Evolutionary conservation across 306 rosid species (phyloP).

Genomic region (Lagenaria siceraria): DNA sequence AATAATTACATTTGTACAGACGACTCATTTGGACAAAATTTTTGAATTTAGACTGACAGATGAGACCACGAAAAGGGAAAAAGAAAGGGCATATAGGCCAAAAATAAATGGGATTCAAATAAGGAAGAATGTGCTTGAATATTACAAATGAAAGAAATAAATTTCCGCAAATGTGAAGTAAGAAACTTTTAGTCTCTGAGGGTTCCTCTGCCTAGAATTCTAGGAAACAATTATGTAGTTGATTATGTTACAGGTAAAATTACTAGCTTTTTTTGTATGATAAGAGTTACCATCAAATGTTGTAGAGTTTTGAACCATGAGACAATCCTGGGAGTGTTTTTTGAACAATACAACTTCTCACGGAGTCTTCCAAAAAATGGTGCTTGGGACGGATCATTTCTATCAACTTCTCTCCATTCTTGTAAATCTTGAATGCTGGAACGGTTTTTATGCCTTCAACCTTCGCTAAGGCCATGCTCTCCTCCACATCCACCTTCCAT

Average conservation of each 20-base stretch:
- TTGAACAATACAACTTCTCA: constrained; percentile 39
- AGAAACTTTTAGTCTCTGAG: constrained; percentile 30
- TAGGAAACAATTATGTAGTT: constrained; percentile 47
- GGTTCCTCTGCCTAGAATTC: constrained; percentile 37
- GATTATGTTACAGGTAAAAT: constrained; percentile 44
- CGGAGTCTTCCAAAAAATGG: constrained; percentile 58
- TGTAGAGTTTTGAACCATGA: constrained; percentile 12
- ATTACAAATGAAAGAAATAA: constrained; percentile 21
- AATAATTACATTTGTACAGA: constrained; percentile 6
- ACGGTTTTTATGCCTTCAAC: constrained; percentile 50
- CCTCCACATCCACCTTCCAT: constrained; percentile 70
- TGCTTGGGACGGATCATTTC: constrained; percentile 70
- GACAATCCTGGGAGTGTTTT: constrained; percentile 15
- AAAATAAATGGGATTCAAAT: constrained; percentile 8
- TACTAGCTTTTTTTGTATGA: constrained; percentile 25
- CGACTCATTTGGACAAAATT: background rate
- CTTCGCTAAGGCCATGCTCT: constrained; percentile 50
- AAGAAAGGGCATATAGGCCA: background rate
- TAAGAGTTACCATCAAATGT: constrained; percentile 29
- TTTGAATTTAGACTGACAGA: background rate
- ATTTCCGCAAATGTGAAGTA: constrained; percentile 33
- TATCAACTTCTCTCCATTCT: constrained; percentile 63
- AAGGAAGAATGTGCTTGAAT: constrained; percentile 1
- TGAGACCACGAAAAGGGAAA: background rate
- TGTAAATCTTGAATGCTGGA: constrained; percentile 74